Conservation (phyloP, 139 green algal species). For the Desmodesmus armatus region DNA sequence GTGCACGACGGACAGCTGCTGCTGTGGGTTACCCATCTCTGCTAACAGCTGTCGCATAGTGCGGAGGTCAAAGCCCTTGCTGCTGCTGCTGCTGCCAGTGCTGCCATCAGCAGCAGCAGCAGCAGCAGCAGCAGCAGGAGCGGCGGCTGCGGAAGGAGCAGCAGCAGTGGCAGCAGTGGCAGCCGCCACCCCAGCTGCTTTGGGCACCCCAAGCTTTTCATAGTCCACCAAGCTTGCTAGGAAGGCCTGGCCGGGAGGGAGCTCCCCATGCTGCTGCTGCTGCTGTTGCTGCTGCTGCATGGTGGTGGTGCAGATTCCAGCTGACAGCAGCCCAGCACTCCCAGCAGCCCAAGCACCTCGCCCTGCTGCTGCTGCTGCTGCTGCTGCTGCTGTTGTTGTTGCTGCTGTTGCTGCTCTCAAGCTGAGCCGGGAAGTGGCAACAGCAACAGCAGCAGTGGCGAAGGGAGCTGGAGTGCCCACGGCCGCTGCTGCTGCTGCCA, state of each 20-base stretch:
- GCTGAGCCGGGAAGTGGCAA: background rate
- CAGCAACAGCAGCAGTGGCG: background rate
- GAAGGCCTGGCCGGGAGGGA: background rate
- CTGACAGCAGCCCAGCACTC: background rate
- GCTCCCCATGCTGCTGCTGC: conserved; percentile 14
- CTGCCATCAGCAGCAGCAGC: background rate
- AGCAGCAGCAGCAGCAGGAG: conserved; percentile 20
- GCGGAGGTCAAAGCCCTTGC: conserved; percentile 58
- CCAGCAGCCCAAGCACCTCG: background rate
- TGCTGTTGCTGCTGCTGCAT: conserved; percentile 34
- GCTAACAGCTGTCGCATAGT: conserved; percentile 75
- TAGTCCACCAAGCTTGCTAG: conserved; percentile 67
- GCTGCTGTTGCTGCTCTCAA: background rate
- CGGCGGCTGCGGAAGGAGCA: background rate
- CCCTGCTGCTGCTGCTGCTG: background rate
- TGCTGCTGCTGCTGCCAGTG: background rate
- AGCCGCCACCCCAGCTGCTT: conserved; percentile 63
- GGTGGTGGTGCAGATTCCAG: too few species aligned
- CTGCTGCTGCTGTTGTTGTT: background rate
- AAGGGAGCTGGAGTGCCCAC: too few species aligned
- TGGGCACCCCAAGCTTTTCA: conserved; percentile 78
- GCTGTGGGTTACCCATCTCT: conserved; percentile 74
- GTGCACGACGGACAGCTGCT: conserved; percentile 67
- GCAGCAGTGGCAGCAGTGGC: conserved; percentile 15
- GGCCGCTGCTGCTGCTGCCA: too few species aligned